Base-by-base conservation (phyloP, 2,329 filamentous ascomycete genomes). In the Zymoseptoria ardabiliae region DNA sequence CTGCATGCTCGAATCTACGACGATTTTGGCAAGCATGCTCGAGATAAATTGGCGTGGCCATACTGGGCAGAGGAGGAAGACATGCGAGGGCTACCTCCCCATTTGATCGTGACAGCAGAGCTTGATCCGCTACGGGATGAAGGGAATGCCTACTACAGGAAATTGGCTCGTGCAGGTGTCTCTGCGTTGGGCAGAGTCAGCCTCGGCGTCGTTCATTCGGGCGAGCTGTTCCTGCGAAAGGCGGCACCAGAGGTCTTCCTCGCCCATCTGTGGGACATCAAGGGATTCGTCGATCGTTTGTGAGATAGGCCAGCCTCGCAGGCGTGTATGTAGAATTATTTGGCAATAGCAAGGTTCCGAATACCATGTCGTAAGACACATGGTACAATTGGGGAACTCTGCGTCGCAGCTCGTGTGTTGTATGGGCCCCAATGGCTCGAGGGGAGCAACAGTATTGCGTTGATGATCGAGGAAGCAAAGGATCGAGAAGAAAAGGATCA, bases 91-190 rank as follows among this genome's bases (percentile, higher is more conserved):
- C 50, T 69, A 49, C 69, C 69, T 41, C 67, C 68, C 7, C 61
- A 64, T 50, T 48, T 65, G 17, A 55, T 71, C n/a, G 54, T 58
- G 2, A 62, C 68, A 56, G 65, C 67, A 35, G 68, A 71, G 59
- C 57, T 72, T 21, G 68, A 70, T 56, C 68, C 69, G 20, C 48
- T 69, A 58, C 50, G 66, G 19, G 68, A 70, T 50, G 70, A 71
- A 54, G 69, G 69, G 2, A 62, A 63, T 23, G 62, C 60, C 5
- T 69, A 64, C 25, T 63, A 53, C 35, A 49, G 63, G 20, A 70
- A 66, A 54, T 41, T 70, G 53, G 35, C 23, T 1, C 13, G 22
- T 4, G 69, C 70, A 11, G 68, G 68, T 3, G 68, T 70, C 28
- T 51, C 52, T 41, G 63, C 59, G 11, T 50, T 54, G 20, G 66